These are phyloP conservation scores for Capronia americana DNA, from an alignment of 2,329 filamentous ascomycete genomes.

Conservation along the genomic window DNA sequence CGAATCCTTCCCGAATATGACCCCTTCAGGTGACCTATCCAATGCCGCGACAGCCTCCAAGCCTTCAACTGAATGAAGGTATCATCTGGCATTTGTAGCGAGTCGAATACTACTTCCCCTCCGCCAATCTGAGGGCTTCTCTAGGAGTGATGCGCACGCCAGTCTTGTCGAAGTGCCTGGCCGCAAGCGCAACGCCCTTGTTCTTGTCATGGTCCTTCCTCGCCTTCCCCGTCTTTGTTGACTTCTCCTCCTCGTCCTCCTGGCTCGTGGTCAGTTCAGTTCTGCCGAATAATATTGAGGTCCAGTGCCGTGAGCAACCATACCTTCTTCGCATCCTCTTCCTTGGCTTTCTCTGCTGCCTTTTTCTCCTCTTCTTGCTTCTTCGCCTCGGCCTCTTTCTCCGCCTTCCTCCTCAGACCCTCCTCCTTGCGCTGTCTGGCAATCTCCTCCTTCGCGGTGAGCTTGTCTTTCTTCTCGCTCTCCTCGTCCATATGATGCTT, in stretches of 20 bases:
- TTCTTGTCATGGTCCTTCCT: constrained; percentile 31
- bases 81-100: neutral
- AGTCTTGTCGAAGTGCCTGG: constrained; percentile 40
- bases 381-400: constrained; percentile 15
- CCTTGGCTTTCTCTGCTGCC: constrained; percentile 21
- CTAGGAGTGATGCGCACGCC: constrained; percentile 37
- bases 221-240: constrained; percentile 5
- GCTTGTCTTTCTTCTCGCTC: constrained; percentile 26
- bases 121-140: constrained; percentile 35
- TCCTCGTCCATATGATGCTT: constrained; percentile 26
- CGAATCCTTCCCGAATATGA: neutral
- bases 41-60: neutral
- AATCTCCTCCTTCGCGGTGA: constrained; percentile 16
- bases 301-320: neutral
- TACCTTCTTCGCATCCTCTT: constrained; percentile 7
- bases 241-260: constrained; percentile 9
- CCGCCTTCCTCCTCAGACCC: constrained; percentile 20
- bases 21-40: neutral
- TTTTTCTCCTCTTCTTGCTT: constrained; percentile 19
- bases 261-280: neutral
- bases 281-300: neutral
- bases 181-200: constrained; percentile 36
- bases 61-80: neutral
- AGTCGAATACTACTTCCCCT: constrained; percentile 19
- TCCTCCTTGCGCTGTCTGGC: constrained; percentile 17